Evolutionary conservation across 2,329 filamentous ascomycete genomes (phyloP).

Genomic region (Neopestalotiopsis sp.): DNA sequence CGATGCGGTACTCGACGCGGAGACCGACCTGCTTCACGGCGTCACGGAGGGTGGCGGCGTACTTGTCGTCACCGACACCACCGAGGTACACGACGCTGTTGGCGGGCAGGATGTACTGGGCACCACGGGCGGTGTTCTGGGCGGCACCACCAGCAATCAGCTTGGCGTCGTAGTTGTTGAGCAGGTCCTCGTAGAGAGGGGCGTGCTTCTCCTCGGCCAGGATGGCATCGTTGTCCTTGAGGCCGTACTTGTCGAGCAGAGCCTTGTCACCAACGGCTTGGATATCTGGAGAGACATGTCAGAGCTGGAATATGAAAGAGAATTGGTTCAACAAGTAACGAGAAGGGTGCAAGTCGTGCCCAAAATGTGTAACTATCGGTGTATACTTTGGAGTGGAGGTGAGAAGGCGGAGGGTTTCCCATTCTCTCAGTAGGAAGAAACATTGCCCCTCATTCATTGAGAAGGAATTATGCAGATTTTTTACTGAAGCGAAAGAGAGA

Average conservation of each 20-base stretch:
- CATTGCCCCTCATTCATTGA: neutral
- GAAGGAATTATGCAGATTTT: neutral
- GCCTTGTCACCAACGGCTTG: constrained; percentile 83
- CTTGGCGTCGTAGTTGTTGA: constrained; percentile 91
- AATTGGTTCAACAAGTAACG: neutral
- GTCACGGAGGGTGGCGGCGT: constrained; percentile 84
- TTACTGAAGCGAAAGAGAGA: neutral
- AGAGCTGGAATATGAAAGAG: neutral
- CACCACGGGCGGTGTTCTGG: constrained; percentile 95
- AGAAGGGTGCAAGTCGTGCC: neutral
- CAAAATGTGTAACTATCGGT: neutral
- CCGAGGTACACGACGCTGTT: constrained; percentile 94
- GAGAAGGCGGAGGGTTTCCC: too few relatives aligned
- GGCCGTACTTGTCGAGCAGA: constrained; percentile 87
- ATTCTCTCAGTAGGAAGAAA: neutral
- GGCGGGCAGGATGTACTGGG: constrained; percentile 90
- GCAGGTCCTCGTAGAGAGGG: constrained; percentile 88
- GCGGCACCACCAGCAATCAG: constrained; percentile 95
- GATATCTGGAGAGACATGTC: constrained; percentile 69
- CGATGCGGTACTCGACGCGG: constrained; percentile 92
- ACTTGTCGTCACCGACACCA: constrained; percentile 94
- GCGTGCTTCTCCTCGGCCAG: constrained; percentile 92
- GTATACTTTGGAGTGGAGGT: neutral
- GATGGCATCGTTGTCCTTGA: constrained; percentile 98
- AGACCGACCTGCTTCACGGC: constrained; percentile 88